Conservation (phyloP, 345 rosid genomes). For the Camelina hispida region DNA sequence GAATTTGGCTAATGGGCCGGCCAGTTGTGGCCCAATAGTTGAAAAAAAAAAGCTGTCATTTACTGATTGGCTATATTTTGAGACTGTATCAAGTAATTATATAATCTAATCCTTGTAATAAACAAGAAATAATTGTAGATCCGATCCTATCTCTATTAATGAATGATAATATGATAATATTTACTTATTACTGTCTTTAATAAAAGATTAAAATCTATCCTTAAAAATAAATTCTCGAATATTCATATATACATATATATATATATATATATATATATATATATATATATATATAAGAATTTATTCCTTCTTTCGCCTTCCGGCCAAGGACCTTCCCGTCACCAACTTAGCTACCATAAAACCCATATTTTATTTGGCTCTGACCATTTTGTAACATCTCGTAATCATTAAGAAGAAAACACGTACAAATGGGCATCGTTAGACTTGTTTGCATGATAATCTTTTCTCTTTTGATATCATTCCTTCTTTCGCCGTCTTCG, state of each 20-base stretch:
- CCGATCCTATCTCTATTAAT: not conserved
- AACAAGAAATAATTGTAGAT: not conserved
- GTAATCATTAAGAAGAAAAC: slow-evolving; percentile 1
- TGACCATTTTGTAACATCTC: not conserved
- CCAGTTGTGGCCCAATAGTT: too few species aligned
- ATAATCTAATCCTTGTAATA: not conserved
- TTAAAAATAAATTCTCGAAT: too few species aligned
- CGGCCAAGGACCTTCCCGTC: slow-evolving; percentile 57
- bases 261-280: too few species aligned
- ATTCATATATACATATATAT: too few species aligned
- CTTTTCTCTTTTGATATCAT: slow-evolving; percentile 42
- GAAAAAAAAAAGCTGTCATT: too few species aligned
- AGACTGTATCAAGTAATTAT: not conserved
- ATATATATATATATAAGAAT: too few species aligned
- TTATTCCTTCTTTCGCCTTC: slow-evolving; percentile 43
- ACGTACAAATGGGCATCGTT: slow-evolving; percentile 41
- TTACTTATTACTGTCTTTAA: not conserved
- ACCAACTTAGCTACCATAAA: not conserved
- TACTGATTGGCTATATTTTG: not conserved
- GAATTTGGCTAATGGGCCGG: too few species aligned
- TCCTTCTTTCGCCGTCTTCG: slow-evolving; percentile 49
- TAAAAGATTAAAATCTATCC: too few species aligned
- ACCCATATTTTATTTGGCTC: not conserved
- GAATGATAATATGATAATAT: not conserved
- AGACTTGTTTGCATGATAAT: slow-evolving; percentile 43